Percentiles rank a stretch among this genome's conserved stretches.
phyloP scores from a whole-genome alignment of 148 eudicot species.

The Euryodendron excelsum region DNA sequence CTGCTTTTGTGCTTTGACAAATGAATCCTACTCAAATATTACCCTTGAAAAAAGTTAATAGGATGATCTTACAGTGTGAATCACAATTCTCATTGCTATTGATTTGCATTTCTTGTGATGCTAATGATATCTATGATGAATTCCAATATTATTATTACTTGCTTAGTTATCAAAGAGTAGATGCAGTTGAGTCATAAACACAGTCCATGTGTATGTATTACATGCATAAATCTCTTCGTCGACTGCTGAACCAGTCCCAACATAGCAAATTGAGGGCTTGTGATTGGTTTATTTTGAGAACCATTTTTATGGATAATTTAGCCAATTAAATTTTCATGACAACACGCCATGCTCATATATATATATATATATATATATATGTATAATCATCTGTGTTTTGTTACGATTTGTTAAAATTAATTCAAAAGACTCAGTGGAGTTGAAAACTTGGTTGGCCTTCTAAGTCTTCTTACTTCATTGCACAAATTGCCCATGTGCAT shows the following conservation, averaged over 20 bases:
- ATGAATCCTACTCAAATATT: too few species aligned
- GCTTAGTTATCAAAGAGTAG: not conserved
- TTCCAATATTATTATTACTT: not conserved
- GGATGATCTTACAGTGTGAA: not conserved
- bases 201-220: too few species aligned
- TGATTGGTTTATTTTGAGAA: too few species aligned
- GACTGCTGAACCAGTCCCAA: too few species aligned
- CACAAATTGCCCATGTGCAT: not conserved
- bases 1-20: too few species aligned
- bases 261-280: too few species aligned
- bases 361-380: not conserved
- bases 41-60: too few species aligned
- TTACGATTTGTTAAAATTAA: not conserved
- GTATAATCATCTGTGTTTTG: not conserved
- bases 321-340: not conserved
- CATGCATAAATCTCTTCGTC: too few species aligned
- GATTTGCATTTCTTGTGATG: not conserved
- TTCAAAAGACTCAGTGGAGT: not conserved
- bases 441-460: not conserved
- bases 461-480: conserved; percentile 53
- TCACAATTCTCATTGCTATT: too few species aligned
- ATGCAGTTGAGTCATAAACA: not conserved
- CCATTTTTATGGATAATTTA: not conserved
- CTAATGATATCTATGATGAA: not conserved
- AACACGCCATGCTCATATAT: too few species aligned